Base-by-base conservation (phyloP, 768 basidiomycete species). In the Candolleomyces eurysporus region DNA sequence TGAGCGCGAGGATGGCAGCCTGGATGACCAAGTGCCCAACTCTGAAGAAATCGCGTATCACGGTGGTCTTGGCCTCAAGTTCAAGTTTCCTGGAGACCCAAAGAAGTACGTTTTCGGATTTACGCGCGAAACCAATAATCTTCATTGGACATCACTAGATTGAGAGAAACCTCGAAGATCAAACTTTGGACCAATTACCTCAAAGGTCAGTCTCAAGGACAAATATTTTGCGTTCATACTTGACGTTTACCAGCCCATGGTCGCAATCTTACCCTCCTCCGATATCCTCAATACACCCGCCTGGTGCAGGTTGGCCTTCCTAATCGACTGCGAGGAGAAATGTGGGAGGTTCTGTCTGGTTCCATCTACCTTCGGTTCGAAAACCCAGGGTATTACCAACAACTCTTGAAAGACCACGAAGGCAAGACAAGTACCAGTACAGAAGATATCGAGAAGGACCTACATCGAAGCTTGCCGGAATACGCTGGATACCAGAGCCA, bases 371-470 rank as follows among this genome's bases (percentile, higher is more conserved):
- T 97, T 17, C 93, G 97, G 13, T 94, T 89, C 68, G 80, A 86
- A 49, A 89, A 95, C 64, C 94, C 92, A 1, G 92, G 94, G 9
- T 82, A 84, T 58, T 99, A 97, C 71, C 81, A 85, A 13, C 78
- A 80, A 8, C 79, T 98, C 16, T 75, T 98, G 5, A 82, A 85
- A 57, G 86, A 92, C 57, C 87, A 94, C 72, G 80, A 82, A 61
- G 95, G 93, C 7, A 84, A 86, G 61, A 88, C 85, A 21, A 94
- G 82, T 54, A 91, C 91, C 9, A 94, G 94, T 65, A 96, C 96
- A 0, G 97, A 99, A 70, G 97, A 99, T 71, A 99, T 99, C 48
- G 97, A 98, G 78, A 99, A 99, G 73, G 97, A 99, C 72, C 75
- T 99, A 30, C 96, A 97, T 73, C 83, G 97, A 40, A 95, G 93